Evolutionary conservation across 2,329 filamentous ascomycete genomes (phyloP).

Genomic region (Reticulascus tulasneorum): DNA sequence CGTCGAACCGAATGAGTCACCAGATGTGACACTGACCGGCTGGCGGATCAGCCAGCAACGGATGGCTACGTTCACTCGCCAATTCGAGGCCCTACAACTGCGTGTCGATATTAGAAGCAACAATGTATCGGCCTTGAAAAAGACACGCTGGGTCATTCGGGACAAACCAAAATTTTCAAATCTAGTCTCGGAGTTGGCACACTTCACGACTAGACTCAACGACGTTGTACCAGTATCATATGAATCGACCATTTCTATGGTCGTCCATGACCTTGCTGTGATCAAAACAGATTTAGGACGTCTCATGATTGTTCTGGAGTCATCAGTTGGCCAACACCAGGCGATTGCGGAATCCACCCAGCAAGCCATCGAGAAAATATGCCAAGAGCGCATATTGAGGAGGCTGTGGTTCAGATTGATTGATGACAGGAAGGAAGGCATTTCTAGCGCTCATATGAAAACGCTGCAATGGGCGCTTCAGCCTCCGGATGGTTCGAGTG

Average conservation of each 20-base stretch:
- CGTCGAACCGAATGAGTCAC: not conserved
- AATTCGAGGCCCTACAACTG: not conserved
- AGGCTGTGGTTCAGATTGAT: not conserved
- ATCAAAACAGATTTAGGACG: too few species aligned
- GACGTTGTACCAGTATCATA: not conserved
- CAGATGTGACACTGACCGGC: too few species aligned
- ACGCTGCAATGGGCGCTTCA: not conserved
- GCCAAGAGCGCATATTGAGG: too few species aligned
- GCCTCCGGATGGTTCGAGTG: too few species aligned
- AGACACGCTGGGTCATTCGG: not conserved
- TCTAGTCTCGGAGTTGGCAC: not conserved
- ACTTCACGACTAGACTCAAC: not conserved
- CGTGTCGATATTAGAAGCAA: not conserved
- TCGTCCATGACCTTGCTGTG: too few species aligned
- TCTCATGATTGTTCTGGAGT: too few species aligned
- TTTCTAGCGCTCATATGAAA: not conserved
- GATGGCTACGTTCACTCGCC: not conserved
- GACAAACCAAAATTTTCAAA: not conserved
- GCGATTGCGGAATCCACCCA: too few species aligned
- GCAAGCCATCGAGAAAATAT: too few species aligned
- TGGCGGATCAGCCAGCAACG: not conserved
- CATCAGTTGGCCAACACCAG: too few species aligned
- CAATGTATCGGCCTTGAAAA: not conserved
- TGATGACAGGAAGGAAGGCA: not conserved
- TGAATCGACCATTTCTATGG: too few species aligned